Evolutionary conservation across 2,329 filamentous ascomycete genomes (phyloP), one percentile per base, ranked within the genome.

Genomic region (Fusarium staphyleae): DNA sequence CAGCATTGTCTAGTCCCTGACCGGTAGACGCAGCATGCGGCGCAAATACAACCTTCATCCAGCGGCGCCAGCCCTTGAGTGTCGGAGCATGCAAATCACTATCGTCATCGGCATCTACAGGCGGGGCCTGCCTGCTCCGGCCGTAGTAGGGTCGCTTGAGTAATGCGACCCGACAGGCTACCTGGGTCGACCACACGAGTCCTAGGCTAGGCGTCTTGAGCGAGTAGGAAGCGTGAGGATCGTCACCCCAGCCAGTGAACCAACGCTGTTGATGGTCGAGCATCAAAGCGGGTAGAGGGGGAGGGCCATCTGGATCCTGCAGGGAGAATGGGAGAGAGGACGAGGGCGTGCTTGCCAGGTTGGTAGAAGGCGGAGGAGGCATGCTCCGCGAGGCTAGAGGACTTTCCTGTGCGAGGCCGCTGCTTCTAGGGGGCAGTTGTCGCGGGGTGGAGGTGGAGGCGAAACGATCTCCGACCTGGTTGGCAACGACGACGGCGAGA

Each of bases 211-310:
- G 93, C 0, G 90, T 96, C 75, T 97, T 98, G 48, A 88, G 75
- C 8, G 74, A 66, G 41, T 77, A 71, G 11, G 74, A 68, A 15
- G 76, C 72, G 19, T 74, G 66, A 13, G 81, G 76, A 49, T 86
- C 80, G 71, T 96, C 90, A 16, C 93, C 92, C 93, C 95, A 97
- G 59, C 95, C 93, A 4, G 93, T 96, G 75, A 97, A 96, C 85
- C 93, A 97, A 35, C 90, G 84, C 72, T 97, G 91, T 74, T 98
- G 93, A 73, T 97, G 90, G 65, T 96, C 88, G 8, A 97, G 83
- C 26, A 85, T 82, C 30, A 97, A 79, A 0, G 87, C 84, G 11
- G 81, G 73, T 0, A 75, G 75, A 1, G 72, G 67, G 12, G 73
- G 70, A 2, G 71, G 70, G 3, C 66, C 68, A 9, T 72, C 70